Conservation (phyloP, 2,329 filamentous ascomycete species). For the Alternaria sp. region DNA sequence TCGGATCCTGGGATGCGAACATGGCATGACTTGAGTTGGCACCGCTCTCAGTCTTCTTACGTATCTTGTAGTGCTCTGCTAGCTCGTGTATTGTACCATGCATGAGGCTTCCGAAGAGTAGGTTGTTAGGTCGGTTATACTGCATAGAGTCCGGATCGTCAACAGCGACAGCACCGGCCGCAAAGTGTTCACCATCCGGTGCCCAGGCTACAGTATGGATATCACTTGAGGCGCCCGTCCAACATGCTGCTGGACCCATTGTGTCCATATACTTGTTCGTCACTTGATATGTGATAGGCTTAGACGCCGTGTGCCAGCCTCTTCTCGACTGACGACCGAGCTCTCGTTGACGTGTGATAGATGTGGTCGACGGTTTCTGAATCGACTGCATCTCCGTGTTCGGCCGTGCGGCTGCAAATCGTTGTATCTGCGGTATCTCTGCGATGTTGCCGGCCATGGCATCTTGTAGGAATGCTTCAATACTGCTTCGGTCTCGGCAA, state of each 20-base stretch:
- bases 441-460: slow-evolving; percentile 32
- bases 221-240: slow-evolving; percentile 68
- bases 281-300: slow-evolving; percentile 31
- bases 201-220: slow-evolving; percentile 66
- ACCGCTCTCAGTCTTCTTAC: slow-evolving; percentile 50
- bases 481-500: slow-evolving; percentile 30
- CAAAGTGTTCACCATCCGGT: slow-evolving; percentile 63
- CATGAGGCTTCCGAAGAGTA: slow-evolving; percentile 61
- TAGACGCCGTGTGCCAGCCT: slow-evolving; percentile 38
- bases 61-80: slow-evolving; percentile 60
- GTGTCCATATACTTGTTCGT: slow-evolving; percentile 49
- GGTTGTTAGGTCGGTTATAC: slow-evolving; percentile 67
- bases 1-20: slow-evolving; percentile 59
- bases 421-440: slow-evolving; percentile 34
- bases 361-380: slow-evolving; percentile 26
- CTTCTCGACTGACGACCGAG: slow-evolving; percentile 39
- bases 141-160: slow-evolving; percentile 65
- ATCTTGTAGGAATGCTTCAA: slow-evolving; percentile 45
- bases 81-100: slow-evolving; percentile 60
- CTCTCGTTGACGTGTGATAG: slow-evolving; percentile 46
- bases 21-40: slow-evolving; percentile 58
- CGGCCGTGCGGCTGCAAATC: slow-evolving; percentile 35
- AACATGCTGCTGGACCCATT: slow-evolving; percentile 57
- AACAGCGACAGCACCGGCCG: slow-evolving; percentile 65
- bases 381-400: slow-evolving; percentile 24